These are phyloP conservation scores for Leccinum griseonigrum DNA, from an alignment of 1,284 basidiomycete genomes.

Conservation along the genomic window DNA sequence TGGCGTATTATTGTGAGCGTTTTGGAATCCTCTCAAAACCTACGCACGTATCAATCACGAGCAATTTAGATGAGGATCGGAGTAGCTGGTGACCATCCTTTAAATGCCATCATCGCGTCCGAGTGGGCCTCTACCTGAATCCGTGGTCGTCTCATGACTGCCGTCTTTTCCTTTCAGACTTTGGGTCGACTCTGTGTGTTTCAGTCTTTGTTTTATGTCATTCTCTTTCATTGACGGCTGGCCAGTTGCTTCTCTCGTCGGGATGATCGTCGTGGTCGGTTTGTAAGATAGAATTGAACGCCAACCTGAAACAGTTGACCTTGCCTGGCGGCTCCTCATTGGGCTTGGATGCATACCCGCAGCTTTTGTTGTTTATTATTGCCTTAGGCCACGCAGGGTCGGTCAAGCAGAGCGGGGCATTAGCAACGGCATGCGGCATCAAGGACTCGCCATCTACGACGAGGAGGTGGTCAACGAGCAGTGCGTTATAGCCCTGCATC, in stretches of 20 bases:
- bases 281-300: slow-evolving; percentile 48
- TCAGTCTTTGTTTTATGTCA: slow-evolving; percentile 13
- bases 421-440: slow-evolving; percentile 42
- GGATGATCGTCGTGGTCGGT: slow-evolving; percentile 49
- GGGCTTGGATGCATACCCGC: slow-evolving; percentile 51
- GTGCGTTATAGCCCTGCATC: slow-evolving; percentile 43
- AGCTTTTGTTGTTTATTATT: slow-evolving; percentile 47
- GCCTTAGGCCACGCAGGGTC: slow-evolving; percentile 59
- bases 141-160: slow-evolving; percentile 53
- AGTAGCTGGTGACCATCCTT: slow-evolving; percentile 53
- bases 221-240: slow-evolving; percentile 6
- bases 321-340: slow-evolving; percentile 44
- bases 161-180: slow-evolving; percentile 50
- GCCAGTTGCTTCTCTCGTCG: slow-evolving; percentile 49
- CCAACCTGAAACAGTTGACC: slow-evolving; percentile 32
- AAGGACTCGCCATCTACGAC: slow-evolving; percentile 36
- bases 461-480: slow-evolving; percentile 36
- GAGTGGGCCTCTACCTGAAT: slow-evolving; percentile 60
- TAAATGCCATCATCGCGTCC: slow-evolving; percentile 44
- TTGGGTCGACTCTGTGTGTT: slow-evolving; percentile 48
- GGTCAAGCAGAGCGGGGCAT: slow-evolving; percentile 52
- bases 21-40: not conserved
- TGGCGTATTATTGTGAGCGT: slow-evolving; percentile 44
- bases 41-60: slow-evolving; percentile 7
- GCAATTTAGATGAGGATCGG: slow-evolving; percentile 44